Evolutionary conservation across 2,329 filamentous ascomycete genomes (phyloP), one percentile per base, ranked within the genome.

Genomic region (Metarhizium album): DNA sequence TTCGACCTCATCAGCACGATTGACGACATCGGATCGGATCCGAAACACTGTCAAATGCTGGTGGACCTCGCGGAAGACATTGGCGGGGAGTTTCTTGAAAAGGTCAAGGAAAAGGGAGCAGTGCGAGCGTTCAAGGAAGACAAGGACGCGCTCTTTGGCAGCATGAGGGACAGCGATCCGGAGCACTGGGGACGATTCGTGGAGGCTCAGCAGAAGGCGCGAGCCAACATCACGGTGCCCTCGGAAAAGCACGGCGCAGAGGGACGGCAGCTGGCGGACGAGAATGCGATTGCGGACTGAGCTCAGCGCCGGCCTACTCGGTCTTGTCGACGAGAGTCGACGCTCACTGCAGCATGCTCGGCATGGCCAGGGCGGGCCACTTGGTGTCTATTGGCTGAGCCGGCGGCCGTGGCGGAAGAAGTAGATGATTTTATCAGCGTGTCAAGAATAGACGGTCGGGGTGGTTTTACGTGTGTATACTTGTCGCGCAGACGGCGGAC

Each of bases 141-240:
- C 55, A 71, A 69, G 52, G 73, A 76, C 16, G 62, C 75, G 48
- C 70, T 82, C 20, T 62, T 75, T 40, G 67, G 69, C 53, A 60
- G 65, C 47, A 61, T 83, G 55, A 72, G 79, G 18, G 79, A 78
- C 4, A 74, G 76, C 27, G 86, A 89, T 55, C 80, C 82, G 0
- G 78, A 82, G 54, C 75, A 85, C 63, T 80, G 86, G 76, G 75
- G 77, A 47, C 67, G 69, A 7, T 80, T 90, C 60, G 74, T 77
- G 23, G 79, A 84, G 65, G 71, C 75, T 37, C 80, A 83, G 66
- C 70, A 78, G 59, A 80, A 80, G 65, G 76, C 78, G 5, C 68
- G 73, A 51, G 75, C 73, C 11, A 82, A 82, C 57, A 71, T 76
- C 20, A 68, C 59, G 24, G 60, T 63, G 6, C 50, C 56, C 31